Base-by-base conservation (phyloP, 305 asterid genomes). In the Solanum hybrid region DNA sequence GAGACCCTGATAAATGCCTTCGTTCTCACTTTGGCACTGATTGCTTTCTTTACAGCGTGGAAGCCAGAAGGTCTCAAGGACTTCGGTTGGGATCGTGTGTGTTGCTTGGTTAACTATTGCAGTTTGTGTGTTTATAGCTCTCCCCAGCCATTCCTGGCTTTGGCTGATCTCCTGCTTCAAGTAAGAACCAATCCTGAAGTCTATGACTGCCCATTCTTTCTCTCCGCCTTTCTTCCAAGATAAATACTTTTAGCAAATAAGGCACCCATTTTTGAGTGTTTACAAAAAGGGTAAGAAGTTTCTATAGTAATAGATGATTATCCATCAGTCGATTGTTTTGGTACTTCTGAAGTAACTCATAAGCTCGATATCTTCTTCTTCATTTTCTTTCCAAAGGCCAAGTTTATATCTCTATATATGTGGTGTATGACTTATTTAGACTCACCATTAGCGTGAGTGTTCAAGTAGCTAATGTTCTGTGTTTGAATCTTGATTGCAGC, bases 151-250 rank as follows among this genome's bases (percentile, higher is more conserved):
- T 90, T 94, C 95, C 89, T 97, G 98, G 98, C 92, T 94, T 90
- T 97, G 99, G 99, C 93, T 97, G 86, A 87, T 95, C 7, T 94
- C 96, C 16, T 91, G 95, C 96, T 97, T 97, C 95, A 97, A 94
- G 98, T 97, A 93, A 95, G 97, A 90, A 60, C 71, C 84, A 73
- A 37, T 85, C 80, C 71, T 90, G 22, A 85, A 56, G 87, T 56
- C 12, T 84, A 32, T 32, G 42, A 60, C 40, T 84, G 40, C 40
- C 38, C 17, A 16, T 80, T 46, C 86, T 80, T 3, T 32, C 36
- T 82, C n/a, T 46, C 26, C 0, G 13, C 20, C 46, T 84, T 38
- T 31, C 22, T 31, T 60, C 75, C 42, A 85, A 84, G 8, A 29
- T 56, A 51, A 56, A 29, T 31, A 31, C 66, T 40, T 40, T 38